Conservation (phyloP, 257 asterid genomes). For the Solanum phureja region DNA sequence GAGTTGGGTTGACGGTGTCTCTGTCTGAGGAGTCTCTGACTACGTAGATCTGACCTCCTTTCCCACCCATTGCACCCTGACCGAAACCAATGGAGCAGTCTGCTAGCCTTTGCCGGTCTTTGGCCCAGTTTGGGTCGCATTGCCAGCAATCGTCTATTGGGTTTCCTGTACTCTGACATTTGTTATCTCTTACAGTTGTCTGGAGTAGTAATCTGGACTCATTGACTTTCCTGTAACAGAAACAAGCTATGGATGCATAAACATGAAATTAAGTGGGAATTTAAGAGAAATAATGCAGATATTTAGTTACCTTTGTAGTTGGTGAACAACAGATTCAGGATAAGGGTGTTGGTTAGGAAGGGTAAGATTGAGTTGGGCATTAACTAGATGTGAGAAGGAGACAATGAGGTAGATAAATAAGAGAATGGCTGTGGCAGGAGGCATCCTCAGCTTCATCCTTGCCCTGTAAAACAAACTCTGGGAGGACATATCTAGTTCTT, state of each 20-base stretch:
- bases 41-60: conserved; percentile 8
- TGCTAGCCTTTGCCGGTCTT: conserved; percentile 8
- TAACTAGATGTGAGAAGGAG: conserved; percentile 3
- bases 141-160: conserved; percentile 18
- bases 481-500: conserved; percentile 9
- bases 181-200: not conserved
- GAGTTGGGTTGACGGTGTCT: conserved; percentile 15
- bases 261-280: not conserved
- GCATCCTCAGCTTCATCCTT: conserved; percentile 22
- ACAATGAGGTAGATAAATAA: conserved; percentile 12
- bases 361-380: conserved; percentile 24
- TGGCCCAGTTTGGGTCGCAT: conserved; percentile 13
- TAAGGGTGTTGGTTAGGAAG: conserved; percentile 40
- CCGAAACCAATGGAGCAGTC: conserved; percentile 23
- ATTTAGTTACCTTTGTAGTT: conserved; percentile 40
- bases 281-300: not conserved
- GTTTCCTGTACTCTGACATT: conserved; percentile 6
- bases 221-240: conserved; percentile 2
- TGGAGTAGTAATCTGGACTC: not conserved
- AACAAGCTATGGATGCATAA: not conserved
- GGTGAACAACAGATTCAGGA: conserved; percentile 35
- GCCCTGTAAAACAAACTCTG: not conserved
- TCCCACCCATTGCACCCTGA: conserved; percentile 10
- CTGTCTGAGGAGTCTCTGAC: conserved; percentile 11
- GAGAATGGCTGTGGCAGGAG: conserved; percentile 18